Evolutionary conservation across 768 basidiomycete species (phyloP).

Genomic region (Agaricus blazei): DNA sequence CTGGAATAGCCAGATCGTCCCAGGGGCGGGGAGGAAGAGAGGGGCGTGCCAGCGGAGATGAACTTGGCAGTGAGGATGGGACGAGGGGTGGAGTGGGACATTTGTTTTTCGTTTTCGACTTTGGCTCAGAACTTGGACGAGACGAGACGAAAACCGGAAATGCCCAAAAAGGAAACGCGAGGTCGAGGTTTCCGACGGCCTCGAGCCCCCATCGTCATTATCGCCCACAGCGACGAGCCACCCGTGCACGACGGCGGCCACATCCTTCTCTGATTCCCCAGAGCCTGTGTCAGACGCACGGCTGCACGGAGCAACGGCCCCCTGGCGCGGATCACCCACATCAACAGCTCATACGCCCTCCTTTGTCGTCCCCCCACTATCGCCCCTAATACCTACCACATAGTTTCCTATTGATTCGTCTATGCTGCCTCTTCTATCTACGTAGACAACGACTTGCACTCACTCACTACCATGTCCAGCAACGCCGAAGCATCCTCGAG

Average conservation of each 20-base stretch:
- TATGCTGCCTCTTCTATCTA: background rate
- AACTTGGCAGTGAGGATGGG: background rate
- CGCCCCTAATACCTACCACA: background rate
- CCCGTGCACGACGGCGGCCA: background rate
- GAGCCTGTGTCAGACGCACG: background rate
- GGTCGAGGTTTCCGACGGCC: constrained; percentile 4
- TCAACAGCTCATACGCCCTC: constrained; percentile 6
- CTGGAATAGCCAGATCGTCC: background rate
- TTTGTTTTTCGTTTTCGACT: background rate
- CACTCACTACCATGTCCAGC: constrained; percentile 19
- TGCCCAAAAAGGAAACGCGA: constrained; percentile 8
- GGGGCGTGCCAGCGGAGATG: constrained; percentile 5
- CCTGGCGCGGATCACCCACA: constrained; percentile 7
- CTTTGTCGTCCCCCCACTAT: background rate
- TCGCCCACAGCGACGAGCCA: background rate
- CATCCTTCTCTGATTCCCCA: background rate
- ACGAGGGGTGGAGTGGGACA: background rate
- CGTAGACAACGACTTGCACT: background rate
- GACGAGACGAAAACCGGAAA: background rate
- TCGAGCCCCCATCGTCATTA: background rate
- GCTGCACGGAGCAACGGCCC: background rate
- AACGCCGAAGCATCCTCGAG: constrained; percentile 19
- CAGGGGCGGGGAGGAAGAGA: background rate
- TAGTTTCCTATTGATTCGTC: background rate
- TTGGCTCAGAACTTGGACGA: background rate